These are phyloP conservation scores for Colletotrichum orchidophilum DNA, from an alignment of 2,329 filamentous ascomycete species.

Conservation along the genomic window DNA sequence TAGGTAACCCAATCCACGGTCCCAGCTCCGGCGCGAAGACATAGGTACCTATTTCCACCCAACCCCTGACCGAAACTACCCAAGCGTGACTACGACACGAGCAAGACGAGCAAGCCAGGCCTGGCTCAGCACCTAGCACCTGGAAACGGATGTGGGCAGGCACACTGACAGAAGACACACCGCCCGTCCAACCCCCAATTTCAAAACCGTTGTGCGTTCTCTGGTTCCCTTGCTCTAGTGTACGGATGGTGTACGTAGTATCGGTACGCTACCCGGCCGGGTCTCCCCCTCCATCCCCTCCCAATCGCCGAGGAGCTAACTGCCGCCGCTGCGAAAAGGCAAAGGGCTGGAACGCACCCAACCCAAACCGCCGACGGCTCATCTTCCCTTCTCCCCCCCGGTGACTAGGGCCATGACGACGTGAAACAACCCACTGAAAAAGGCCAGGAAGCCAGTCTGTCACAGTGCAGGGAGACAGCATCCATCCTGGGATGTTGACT, in stretches of 20 bases:
- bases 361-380: slow-evolving; percentile 16
- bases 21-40: background rate
- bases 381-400: slow-evolving; percentile 14
- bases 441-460: background rate
- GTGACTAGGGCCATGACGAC: background rate
- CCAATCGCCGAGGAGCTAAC: background rate
- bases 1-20: slow-evolving; percentile 14
- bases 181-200: background rate
- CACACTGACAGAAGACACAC: background rate
- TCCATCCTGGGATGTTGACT: slow-evolving; percentile 21
- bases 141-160: background rate
- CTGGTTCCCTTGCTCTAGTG: background rate
- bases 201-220: slow-evolving; percentile 8
- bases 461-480: background rate
- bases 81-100: background rate
- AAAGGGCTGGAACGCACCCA: background rate
- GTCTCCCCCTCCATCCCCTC: no score
- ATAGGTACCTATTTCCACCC: background rate
- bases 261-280: background rate
- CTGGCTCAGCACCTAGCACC: background rate
- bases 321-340: background rate
- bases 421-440: background rate
- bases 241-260: background rate
- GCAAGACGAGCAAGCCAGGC: background rate
- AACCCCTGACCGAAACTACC: background rate